Evolutionary conservation across 768 basidiomycete genomes (phyloP).

Genomic region (Termitomyces sp.): DNA sequence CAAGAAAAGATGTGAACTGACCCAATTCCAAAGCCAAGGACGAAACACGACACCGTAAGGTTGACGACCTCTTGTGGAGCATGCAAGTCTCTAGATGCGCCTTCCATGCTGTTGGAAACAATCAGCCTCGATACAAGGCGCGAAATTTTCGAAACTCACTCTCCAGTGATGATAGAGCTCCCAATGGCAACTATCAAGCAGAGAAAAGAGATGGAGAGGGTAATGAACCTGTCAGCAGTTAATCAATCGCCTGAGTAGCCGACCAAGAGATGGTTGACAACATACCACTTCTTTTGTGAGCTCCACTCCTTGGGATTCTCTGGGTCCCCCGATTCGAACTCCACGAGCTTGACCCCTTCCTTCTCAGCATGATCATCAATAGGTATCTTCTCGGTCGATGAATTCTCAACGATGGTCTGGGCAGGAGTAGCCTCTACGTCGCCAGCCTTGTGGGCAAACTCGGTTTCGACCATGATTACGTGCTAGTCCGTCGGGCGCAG

Average conservation of each 20-base stretch:
- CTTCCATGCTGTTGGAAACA: conserved; percentile 20
- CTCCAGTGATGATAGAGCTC: conserved; percentile 35
- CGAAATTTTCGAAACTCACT: conserved; percentile 20
- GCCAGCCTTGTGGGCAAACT: not conserved
- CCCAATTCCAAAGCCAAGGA: conserved; percentile 38
- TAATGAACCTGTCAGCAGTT: conserved; percentile 24
- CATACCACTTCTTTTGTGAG: conserved; percentile 27
- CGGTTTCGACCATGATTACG: not conserved
- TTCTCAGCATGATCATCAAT: conserved; percentile 27
- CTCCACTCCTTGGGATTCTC: conserved; percentile 8
- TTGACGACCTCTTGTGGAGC: conserved; percentile 32
- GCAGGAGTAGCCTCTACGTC: conserved; percentile 1
- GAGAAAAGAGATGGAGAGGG: conserved; percentile 26
- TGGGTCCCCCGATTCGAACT: conserved; percentile 7
- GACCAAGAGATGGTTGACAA: not conserved
- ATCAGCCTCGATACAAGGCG: not conserved
- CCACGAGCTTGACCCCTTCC: conserved; percentile 6
- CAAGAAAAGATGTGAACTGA: conserved; percentile 16
- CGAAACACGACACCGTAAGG: conserved; percentile 38
- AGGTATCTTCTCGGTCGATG: conserved; percentile 14
- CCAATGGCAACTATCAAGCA: conserved; percentile 33
- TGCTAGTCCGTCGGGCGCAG: not conserved
- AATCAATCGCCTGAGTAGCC: not conserved
- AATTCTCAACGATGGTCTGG: conserved; percentile 4
- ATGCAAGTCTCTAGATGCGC: conserved; percentile 26